Percentiles rank a stretch among this genome's conserved stretches.
Conservation (phyloP, 1,139 yeast species). For the Wickerhamomyces sp. region DNA sequence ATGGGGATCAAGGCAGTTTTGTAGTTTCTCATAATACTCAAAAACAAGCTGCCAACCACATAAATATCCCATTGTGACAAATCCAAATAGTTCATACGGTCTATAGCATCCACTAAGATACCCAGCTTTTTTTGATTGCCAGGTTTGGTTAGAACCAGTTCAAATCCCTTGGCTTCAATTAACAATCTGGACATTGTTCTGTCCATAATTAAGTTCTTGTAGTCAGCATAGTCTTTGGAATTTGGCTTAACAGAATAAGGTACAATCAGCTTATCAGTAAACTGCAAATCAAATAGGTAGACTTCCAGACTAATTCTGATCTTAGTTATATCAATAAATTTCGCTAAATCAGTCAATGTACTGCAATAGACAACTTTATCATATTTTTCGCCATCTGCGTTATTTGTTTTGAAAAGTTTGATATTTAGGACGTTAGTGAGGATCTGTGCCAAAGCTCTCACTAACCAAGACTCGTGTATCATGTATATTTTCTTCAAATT, state of each 20-base stretch:
- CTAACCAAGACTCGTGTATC: slow-evolving; percentile 91
- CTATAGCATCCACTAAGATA: slow-evolving; percentile 48
- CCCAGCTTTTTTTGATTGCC: slow-evolving; percentile 51
- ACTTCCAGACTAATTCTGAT: slow-evolving; percentile 75
- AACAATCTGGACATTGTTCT: slow-evolving; percentile 45
- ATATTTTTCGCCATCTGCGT: slow-evolving; percentile 10
- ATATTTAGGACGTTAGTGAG: slow-evolving; percentile 56
- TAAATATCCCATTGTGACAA: slow-evolving; percentile 59
- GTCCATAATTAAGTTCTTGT: slow-evolving; percentile 32
- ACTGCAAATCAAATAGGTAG: slow-evolving; percentile 49
- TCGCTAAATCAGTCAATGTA: slow-evolving; percentile 58
- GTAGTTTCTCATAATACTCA: slow-evolving; percentile 43
- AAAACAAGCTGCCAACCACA: slow-evolving; percentile 51
- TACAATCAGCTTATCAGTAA: slow-evolving; percentile 29
- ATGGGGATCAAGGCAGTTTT: slow-evolving; percentile 43
- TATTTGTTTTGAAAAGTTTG: slow-evolving; percentile 31
- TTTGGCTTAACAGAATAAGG: slow-evolving; percentile 29
- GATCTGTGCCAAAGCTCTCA: slow-evolving; percentile 74
- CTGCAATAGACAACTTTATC: slow-evolving; percentile 26
- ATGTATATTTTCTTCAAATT: slow-evolving; percentile 61
- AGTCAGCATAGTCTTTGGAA: slow-evolving; percentile 29
- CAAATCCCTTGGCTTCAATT: slow-evolving; percentile 40
- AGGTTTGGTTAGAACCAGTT: slow-evolving; percentile 52
- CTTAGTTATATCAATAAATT: slow-evolving; percentile 65
- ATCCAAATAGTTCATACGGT: slow-evolving; percentile 51